Base-by-base conservation (phyloP, 306 rosid genomes). In the Castanospermum australe region DNA sequence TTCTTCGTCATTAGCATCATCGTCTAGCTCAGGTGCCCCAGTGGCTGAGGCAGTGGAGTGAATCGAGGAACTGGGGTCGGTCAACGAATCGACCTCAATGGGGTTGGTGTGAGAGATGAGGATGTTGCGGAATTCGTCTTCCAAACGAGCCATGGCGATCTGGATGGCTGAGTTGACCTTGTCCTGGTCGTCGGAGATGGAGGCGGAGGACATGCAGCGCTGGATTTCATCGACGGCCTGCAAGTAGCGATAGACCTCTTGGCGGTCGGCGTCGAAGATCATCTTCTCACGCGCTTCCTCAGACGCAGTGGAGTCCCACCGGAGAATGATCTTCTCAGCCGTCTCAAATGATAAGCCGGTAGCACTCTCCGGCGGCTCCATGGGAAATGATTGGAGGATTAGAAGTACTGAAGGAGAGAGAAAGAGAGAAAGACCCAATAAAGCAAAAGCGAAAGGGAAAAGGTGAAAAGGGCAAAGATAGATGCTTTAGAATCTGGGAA, bases 101-200 rank as follows among this genome's bases (percentile, higher is more conserved):
- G 98, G 88, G 79, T 77, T 63, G 9, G 94, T 96, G 69, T 96
- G 94, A 10, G 73, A 72, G 73, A 94, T 80, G 13, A 96, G 89
- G 82, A 96, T 91, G 87, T 89, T 92, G 15, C 98, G 99, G 59
- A 96, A 92, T 89, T 96, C 99, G 54, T 96, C 99, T 77, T 93
- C 99, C 1, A 96, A 84, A 0, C 98, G 87, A 20, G 99, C 98
- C 99, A 96, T 96, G 84, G 98, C 98, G 93, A 96, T 93, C 94
- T 91, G 98, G 64, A 93, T 81, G 35, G 96, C 83, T 32, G 96
- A 90, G 89, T 77, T 85, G 77, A 81, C 89, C 44, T 92, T 90
- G 55, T 59, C 64, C 12, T 79, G 90, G 33, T 87, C 91, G 17
- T 87, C 97, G 42, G 91, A 81, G 47, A 88, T 66, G 0, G 98